Evolutionary conservation across 2,329 filamentous ascomycete genomes (phyloP).

Genomic region (Beauveria sp.): DNA sequence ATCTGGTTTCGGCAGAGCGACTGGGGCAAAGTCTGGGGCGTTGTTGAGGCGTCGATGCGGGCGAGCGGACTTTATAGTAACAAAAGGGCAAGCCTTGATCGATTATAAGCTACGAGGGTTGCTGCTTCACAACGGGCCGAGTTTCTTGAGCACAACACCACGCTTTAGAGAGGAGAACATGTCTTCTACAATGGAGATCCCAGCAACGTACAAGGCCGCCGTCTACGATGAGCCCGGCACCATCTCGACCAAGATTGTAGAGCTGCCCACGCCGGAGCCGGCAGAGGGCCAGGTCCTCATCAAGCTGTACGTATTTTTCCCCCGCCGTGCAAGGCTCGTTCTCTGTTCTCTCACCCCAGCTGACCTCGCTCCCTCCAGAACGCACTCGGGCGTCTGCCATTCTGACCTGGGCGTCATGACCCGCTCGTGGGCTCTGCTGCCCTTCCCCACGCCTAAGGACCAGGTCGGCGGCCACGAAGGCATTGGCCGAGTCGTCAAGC

Average conservation of each 20-base stretch:
- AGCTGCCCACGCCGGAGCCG: conserved; percentile 18
- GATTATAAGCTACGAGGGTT: no score
- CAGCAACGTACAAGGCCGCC: conserved; percentile 14
- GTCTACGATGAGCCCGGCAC: conserved; percentile 20
- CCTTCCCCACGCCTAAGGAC: conserved; percentile 5
- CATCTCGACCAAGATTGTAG: conserved; percentile 20
- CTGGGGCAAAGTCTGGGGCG: not conserved
- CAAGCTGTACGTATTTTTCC: conserved; percentile 15
- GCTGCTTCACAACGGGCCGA: no score
- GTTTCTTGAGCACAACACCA: not conserved
- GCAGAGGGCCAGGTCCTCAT: conserved; percentile 19
- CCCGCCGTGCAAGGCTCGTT: no score
- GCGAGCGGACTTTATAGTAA: not conserved
- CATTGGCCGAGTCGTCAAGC: conserved; percentile 56
- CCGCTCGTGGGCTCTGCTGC: conserved; percentile 9
- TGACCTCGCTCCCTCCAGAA: conserved; percentile 6
- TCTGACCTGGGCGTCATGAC: conserved; percentile 17
- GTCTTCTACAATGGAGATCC: not conserved
- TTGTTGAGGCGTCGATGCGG: not conserved
- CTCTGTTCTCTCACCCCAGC: not conserved
- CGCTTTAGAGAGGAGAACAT: not conserved
- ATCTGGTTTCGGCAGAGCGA: no score
- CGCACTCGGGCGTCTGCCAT: conserved; percentile 21
- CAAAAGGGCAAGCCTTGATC: not conserved
- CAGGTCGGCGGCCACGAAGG: conserved; percentile 60